Percentiles rank a stretch among this genome's conserved stretches.
These are phyloP conservation scores for Candida easanensis DNA, from an alignment of 805 yeast species.

Conservation along the genomic window DNA sequence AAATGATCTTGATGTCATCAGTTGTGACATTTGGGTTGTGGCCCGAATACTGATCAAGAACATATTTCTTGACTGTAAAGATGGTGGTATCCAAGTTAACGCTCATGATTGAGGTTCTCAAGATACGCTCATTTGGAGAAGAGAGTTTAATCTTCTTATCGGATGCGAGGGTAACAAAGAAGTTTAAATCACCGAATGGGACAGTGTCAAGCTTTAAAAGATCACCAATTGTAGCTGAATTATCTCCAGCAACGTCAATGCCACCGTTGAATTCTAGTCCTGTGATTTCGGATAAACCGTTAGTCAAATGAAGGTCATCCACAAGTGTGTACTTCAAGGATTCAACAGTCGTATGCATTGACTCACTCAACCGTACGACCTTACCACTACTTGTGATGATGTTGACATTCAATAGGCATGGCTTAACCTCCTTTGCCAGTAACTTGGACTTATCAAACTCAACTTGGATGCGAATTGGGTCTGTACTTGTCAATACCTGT, in stretches of 20 bases:
- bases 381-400: slow-evolving; percentile 22
- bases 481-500: background rate
- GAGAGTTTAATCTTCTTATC: slow-evolving; percentile 29
- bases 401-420: slow-evolving; percentile 19
- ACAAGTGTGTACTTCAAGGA: slow-evolving; percentile 17
- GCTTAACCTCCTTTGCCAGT: slow-evolving; percentile 5
- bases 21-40: slow-evolving; percentile 12
- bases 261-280: slow-evolving; percentile 23
- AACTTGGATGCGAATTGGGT: slow-evolving; percentile 18
- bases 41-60: slow-evolving; percentile 25
- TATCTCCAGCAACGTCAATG: slow-evolving; percentile 13
- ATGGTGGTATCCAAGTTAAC: slow-evolving; percentile 21
- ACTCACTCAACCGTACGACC: slow-evolving; percentile 12
- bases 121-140: slow-evolving; percentile 17
- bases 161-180: slow-evolving; percentile 23
- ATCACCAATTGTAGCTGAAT: slow-evolving; percentile 24
- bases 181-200: slow-evolving; percentile 29
- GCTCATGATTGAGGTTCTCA: slow-evolving; percentile 14
- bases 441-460: slow-evolving; percentile 20
- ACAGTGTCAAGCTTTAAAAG: slow-evolving; percentile 34
- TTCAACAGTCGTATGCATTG: slow-evolving; percentile 13
- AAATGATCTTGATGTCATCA: slow-evolving; percentile 26
- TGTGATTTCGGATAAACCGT: slow-evolving; percentile 15
- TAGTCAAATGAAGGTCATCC: slow-evolving; percentile 15
- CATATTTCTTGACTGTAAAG: slow-evolving; percentile 23